A percentile compares a stretch with the other conserved stretches of the same genome.
Evolutionary conservation across 306 rosid genomes (phyloP).

Genomic region (Pterocarpus santalinus): DNA sequence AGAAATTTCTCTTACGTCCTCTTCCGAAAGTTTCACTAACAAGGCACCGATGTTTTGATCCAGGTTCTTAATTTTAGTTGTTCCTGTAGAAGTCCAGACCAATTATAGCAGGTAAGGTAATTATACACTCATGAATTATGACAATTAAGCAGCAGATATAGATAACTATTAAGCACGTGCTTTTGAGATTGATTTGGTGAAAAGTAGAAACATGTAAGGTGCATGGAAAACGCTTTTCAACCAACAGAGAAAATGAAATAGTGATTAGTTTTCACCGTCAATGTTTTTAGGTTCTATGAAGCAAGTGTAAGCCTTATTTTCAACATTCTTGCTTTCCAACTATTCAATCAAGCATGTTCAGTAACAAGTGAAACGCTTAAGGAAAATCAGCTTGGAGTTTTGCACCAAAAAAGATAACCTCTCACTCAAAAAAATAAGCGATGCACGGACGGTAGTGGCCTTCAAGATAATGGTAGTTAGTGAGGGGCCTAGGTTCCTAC

Average conservation of each 20-base stretch:
- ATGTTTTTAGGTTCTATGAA: neutral
- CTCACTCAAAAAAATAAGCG: no score
- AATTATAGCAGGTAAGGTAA: neutral
- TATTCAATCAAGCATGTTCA: no score
- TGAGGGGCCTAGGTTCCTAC: no score
- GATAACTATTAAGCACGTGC: neutral
- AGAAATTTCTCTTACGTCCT: slow-evolving; percentile 58
- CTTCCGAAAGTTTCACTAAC: slow-evolving; percentile 56
- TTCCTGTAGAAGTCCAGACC: slow-evolving; percentile 52
- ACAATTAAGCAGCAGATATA: neutral
- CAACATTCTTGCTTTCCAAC: no score
- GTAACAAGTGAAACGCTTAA: no score
- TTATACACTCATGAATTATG: neutral
- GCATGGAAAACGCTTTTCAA: neutral
- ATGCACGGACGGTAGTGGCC: no score
- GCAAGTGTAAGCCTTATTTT: neutral
- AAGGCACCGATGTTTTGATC: slow-evolving; percentile 67
- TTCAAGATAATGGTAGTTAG: no score
- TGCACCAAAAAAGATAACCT: no score
- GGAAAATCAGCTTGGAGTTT: no score
- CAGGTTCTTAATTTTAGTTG: slow-evolving; percentile 74
- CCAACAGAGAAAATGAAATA: neutral
- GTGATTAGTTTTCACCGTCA: no score
- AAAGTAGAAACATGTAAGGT: no score
- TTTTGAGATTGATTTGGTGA: neutral